Conservation (phyloP, 73 alveolate genomes). For the Breviolum minutum region DNA sequence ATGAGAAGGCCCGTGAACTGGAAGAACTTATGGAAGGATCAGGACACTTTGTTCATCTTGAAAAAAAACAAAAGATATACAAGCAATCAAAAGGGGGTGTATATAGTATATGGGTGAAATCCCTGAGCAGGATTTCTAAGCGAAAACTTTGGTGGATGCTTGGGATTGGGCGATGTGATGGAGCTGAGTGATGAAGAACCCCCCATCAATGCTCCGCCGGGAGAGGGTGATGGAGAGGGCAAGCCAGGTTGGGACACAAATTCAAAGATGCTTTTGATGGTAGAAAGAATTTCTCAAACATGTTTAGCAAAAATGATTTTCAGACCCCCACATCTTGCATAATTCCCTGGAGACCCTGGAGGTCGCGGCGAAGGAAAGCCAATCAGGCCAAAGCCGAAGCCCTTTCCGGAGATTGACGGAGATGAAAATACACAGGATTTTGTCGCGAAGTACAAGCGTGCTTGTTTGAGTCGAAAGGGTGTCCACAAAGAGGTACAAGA, state of each 20-base stretch:
- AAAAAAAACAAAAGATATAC: neutral
- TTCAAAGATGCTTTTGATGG: neutral
- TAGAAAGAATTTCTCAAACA: neutral
- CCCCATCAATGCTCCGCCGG: neutral
- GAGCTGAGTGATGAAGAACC: neutral
- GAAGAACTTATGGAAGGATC: neutral
- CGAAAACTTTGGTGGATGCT: neutral
- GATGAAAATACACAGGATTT: neutral
- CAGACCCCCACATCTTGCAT: neutral
- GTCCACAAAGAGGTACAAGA: neutral
- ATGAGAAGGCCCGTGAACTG: conserved; percentile 11
- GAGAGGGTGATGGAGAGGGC: neutral
- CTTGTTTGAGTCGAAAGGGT: neutral
- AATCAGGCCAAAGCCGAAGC: neutral
- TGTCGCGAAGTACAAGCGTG: neutral
- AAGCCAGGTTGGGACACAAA: neutral
- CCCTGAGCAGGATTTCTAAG: neutral
- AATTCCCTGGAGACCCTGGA: too few species aligned
- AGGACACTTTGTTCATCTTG: neutral
- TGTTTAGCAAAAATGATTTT: neutral
- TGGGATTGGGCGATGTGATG: neutral
- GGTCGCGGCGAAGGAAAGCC: neutral
- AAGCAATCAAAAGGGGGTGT: neutral
- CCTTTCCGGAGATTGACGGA: neutral
- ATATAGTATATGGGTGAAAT: neutral